Evolutionary conservation across 225 moss, liverwort and hornwort genomes (phyloP).

Genomic region (Polytrichum commune): DNA sequence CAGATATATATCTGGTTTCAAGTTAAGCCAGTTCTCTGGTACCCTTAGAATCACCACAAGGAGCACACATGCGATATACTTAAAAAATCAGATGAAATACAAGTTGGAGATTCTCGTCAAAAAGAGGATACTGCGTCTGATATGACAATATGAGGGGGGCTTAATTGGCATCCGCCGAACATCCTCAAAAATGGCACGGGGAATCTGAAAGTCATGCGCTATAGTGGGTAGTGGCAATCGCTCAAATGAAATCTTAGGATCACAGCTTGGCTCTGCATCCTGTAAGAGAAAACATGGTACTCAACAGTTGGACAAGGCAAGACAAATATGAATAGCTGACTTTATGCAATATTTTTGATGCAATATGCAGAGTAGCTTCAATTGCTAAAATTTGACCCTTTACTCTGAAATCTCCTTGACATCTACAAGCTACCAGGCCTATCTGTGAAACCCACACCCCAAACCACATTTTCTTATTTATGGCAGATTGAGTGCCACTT

Average conservation of each 20-base stretch:
- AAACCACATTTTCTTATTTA: too few relatives aligned
- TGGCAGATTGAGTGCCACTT: too few relatives aligned
- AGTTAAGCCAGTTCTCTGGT: constrained; percentile 30
- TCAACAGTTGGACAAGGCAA: too few relatives aligned
- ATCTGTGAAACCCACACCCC: too few relatives aligned
- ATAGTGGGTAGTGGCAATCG: constrained; percentile 61
- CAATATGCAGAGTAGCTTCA: too few relatives aligned
- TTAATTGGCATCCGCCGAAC: constrained; percentile 48
- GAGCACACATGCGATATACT: background rate
- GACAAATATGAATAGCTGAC: constrained; percentile 1
- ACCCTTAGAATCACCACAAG: constrained; percentile 1
- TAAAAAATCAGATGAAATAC: constrained; percentile 1
- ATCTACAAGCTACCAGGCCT: too few relatives aligned
- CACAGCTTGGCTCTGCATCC: constrained; percentile 41
- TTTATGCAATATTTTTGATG: too few relatives aligned
- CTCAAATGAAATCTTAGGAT: constrained; percentile 47
- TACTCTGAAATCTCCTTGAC: too few relatives aligned
- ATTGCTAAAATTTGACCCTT: too few relatives aligned
- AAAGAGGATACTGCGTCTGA: constrained; percentile 72
- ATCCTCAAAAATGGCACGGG: constrained; percentile 42
- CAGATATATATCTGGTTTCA: constrained; percentile 46
- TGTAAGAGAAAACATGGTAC: constrained; percentile 4
- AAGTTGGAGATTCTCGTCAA: background rate
- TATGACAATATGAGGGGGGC: constrained; percentile 55
- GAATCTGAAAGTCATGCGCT: constrained; percentile 65